These are phyloP conservation scores for Neohortaea acidophila DNA, from an alignment of 495 filamentous ascomycete species.

Conservation along the genomic window DNA sequence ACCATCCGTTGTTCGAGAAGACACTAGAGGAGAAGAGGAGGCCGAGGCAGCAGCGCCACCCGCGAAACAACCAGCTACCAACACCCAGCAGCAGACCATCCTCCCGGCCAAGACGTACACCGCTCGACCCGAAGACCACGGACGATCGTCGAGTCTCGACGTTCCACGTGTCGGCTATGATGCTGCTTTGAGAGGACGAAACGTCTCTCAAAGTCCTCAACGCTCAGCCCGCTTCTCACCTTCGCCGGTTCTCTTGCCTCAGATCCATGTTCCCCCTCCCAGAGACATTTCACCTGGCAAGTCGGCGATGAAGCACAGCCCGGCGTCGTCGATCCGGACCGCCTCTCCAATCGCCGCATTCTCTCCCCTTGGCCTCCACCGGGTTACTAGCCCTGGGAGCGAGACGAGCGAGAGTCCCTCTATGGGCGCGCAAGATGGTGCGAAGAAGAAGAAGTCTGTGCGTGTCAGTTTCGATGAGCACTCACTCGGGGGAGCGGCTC, in stretches of 20 bases:
- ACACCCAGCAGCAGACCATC: conserved; percentile 1
- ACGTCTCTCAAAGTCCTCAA: conserved; percentile 34
- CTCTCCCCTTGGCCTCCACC: conserved; percentile 6
- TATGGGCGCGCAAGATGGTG: conserved; percentile 42
- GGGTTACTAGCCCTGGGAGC: too few relatives aligned
- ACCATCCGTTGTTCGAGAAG: conserved; percentile 48
- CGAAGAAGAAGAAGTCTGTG: conserved; percentile 47
- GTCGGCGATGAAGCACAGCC: conserved; percentile 63
- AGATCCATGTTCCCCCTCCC: conserved; percentile 58
- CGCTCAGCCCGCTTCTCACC: conserved; percentile 62
- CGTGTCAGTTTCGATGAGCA: conserved; percentile 82
- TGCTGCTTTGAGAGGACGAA: too few relatives aligned
- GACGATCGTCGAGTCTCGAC: conserved; percentile 13
- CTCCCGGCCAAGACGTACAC: conserved; percentile 10
- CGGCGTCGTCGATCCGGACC: conserved; percentile 24
- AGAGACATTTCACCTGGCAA: conserved; percentile 74
- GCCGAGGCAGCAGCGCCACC: conserved; percentile 4
- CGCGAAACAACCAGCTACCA: neutral
- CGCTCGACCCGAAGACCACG: neutral
- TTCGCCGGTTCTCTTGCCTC: conserved; percentile 37
- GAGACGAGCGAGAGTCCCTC: conserved; percentile 40
- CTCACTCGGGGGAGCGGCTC: conserved; percentile 36
- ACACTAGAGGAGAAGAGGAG: conserved; percentile 36
- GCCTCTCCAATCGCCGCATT: conserved; percentile 19
- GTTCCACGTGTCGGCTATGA: conserved; percentile 6